Evolutionary conservation across 1,139 yeast genomes (phyloP), one percentile per base, ranked within the genome.

Genomic region (Yamadazyma aaseri): DNA sequence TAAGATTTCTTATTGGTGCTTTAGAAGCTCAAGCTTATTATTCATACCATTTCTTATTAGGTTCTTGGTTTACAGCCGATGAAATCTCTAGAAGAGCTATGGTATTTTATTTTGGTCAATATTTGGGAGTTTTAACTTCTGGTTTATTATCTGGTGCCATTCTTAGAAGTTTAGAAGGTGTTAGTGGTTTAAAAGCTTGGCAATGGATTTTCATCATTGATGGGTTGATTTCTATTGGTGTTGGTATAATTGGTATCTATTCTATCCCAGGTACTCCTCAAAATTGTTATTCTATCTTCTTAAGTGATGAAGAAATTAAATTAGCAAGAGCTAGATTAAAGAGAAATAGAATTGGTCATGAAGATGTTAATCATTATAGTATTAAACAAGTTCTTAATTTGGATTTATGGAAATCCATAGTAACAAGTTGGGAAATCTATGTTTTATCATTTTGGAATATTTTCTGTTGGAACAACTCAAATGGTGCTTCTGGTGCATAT

Each of bases 131-230:
- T 17, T 56, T 81, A 49, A 76, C 85, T 4, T 71, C 84, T 5
- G 86, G 87, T 28, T 69, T 79, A 33, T 58, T 82, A 21, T 81
- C 82, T 33, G 76, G 82, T n/a, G 76, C 80, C 6, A 73, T 80
- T 31, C 75, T 63, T 47, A 57, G 72, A 31, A 47, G 56, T 17
- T 55, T 82, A 47, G 60, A 67, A 36, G 78, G 76, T 20, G 55
- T 53, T 5, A 55, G 56, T 36, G 82, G 85, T 1, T 58, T 76
- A 21, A 68, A 60, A 21, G 79, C 85, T 9, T 82, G 89, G 89
- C 71, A 80, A 58, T 82, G 89, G 87, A 76, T 79, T 58, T 82
- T 79, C 50, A 72, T 83, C 39, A 70, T 82, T 42, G 87, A 82
- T 54, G 84, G 82, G 6, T 55, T 77, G 30, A 65, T 81, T 26